A percentile compares a stretch with the other conserved stretches of the same genome.
phyloP scores from a whole-genome alignment of 257 asterid species.

The Fraxinus pennsylvanica region DNA sequence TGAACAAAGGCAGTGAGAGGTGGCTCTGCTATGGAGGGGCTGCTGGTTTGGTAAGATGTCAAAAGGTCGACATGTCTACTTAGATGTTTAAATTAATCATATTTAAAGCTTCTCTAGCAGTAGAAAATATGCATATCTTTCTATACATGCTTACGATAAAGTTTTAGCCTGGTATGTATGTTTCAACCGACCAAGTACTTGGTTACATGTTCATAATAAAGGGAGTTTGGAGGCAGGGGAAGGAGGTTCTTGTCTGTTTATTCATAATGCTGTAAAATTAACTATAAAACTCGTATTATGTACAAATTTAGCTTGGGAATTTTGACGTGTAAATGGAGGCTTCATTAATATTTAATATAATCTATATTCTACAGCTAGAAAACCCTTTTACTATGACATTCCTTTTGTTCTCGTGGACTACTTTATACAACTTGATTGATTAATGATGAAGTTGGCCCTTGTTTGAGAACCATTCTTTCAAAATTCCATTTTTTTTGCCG shows the following conservation, averaged over 20 bases:
- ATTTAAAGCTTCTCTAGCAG: background rate
- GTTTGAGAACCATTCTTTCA: no score
- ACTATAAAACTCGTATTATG: no score
- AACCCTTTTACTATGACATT: no score
- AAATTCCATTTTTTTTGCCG: no score
- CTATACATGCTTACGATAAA: background rate
- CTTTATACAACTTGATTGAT: no score
- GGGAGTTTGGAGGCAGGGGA: background rate
- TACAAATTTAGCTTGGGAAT: no score
- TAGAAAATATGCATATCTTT: background rate
- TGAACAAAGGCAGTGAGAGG: conserved; percentile 73
- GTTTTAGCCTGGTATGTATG: background rate
- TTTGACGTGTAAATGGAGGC: no score
- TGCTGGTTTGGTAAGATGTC: conserved; percentile 82
- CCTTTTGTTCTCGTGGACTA: no score
- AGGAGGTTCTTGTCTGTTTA: background rate
- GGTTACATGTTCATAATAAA: background rate
- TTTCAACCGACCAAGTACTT: background rate
- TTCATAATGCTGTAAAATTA: no score
- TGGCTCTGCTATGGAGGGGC: conserved; percentile 95
- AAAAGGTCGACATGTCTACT: conserved; percentile 41
- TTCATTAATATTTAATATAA: no score
- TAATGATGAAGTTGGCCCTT: no score
- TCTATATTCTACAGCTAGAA: no score
- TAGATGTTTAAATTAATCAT: background rate